Evolutionary conservation across 805 yeast species (phyloP).

Genomic region (Candida suzukii): DNA sequence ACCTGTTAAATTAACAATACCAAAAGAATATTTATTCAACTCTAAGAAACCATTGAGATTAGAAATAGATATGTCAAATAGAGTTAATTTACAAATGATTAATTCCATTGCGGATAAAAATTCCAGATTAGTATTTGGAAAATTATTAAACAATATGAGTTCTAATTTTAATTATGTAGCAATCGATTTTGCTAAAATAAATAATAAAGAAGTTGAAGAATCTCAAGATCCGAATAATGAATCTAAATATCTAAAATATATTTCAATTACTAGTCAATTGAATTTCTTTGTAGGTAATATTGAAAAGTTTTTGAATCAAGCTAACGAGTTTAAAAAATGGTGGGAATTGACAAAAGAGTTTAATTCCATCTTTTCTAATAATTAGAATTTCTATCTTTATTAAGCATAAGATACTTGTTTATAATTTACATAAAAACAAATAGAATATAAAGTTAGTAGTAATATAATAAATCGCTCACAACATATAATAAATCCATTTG

Average conservation of each 20-base stretch:
- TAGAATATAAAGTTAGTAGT: no score
- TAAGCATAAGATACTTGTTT: no score
- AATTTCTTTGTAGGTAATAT: slow-evolving; percentile 25
- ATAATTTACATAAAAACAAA: no score
- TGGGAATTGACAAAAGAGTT: slow-evolving; percentile 8
- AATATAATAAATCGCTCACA: no score
- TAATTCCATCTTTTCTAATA: not conserved
- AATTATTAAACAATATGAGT: slow-evolving; percentile 22
- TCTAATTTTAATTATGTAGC: slow-evolving; percentile 21
- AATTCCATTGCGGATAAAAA: slow-evolving; percentile 21
- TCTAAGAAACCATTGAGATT: slow-evolving; percentile 19
- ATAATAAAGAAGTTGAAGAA: slow-evolving; percentile 1
- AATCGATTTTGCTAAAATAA: slow-evolving; percentile 10
- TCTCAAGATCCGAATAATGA: no score
- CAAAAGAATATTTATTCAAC: slow-evolving; percentile 24
- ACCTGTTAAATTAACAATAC: slow-evolving; percentile 23
- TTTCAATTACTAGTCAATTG: slow-evolving; percentile 25
- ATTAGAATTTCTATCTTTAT: no score
- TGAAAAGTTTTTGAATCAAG: slow-evolving; percentile 24
- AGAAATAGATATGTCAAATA: slow-evolving; percentile 26
- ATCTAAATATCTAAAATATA: no score
- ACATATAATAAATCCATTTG: no score
- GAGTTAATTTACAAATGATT: slow-evolving; percentile 18
- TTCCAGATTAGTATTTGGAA: slow-evolving; percentile 23
- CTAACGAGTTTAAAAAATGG: slow-evolving; percentile 22